Conservation (phyloP, 2,329 filamentous ascomycete genomes). For the Simplicillium aogashimaense region DNA sequence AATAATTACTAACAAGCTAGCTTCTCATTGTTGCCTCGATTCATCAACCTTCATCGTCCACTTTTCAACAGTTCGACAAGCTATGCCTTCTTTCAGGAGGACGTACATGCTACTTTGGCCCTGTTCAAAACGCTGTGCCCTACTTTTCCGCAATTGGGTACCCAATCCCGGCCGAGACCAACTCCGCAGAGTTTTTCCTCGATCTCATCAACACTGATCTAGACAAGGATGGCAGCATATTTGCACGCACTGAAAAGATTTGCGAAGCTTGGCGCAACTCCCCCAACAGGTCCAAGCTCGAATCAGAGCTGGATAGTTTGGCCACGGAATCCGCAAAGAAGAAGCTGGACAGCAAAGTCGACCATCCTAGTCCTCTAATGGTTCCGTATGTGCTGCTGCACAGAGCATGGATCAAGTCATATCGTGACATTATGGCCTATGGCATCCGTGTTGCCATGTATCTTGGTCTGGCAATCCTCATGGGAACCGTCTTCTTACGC, state of each 20-base stretch:
- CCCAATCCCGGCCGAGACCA: slow-evolving; percentile 58
- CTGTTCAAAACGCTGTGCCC: slow-evolving; percentile 42
- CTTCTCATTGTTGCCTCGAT: slow-evolving; percentile 74
- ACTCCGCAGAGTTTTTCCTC: slow-evolving; percentile 72
- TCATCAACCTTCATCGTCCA: slow-evolving; percentile 74
- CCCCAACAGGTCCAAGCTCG: not conserved
- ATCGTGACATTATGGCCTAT: slow-evolving; percentile 76
- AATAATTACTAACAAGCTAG: too few species aligned
- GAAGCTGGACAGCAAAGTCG: slow-evolving; percentile 10
- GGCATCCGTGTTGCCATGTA: slow-evolving; percentile 80
- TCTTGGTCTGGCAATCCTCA: slow-evolving; percentile 64
- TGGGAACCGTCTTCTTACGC: slow-evolving; percentile 80
- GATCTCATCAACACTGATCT: slow-evolving; percentile 76
- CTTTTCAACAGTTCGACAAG: slow-evolving; percentile 74
- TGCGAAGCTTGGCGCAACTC: not conserved
- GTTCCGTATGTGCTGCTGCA: slow-evolving; percentile 61
- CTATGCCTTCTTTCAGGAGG: slow-evolving; percentile 64
- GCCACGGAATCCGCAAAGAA: slow-evolving; percentile 17
- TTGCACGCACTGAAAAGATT: too few species aligned
- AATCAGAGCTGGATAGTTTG: slow-evolving; percentile 6
- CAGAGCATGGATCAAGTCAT: slow-evolving; percentile 72
- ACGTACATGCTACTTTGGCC: slow-evolving; percentile 63
- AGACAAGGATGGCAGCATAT: slow-evolving; percentile 34
- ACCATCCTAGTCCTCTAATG: slow-evolving; percentile 32
- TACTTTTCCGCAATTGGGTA: slow-evolving; percentile 56